Evolutionary conservation across 345 rosid genomes (phyloP), one percentile per base, ranked within the genome.

Genomic region (Kandelia obovata): DNA sequence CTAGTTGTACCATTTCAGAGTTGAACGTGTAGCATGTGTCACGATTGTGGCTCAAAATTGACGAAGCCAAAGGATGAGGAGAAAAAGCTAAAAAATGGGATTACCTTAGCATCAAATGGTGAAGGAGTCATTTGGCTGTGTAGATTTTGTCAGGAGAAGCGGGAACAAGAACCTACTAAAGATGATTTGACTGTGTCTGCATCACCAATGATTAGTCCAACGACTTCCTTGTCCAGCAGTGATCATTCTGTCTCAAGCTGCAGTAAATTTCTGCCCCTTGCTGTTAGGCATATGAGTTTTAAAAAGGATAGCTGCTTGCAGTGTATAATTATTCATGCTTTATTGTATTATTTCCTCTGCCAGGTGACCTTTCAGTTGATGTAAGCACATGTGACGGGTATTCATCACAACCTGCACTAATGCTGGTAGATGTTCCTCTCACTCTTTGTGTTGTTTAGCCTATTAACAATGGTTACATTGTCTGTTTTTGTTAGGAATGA

Each of bases 341-440:
- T 55, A 11, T 35, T 61, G 68, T 20, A 34, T 66, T 15, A 53
- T 75, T 27, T 75, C 51, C 39, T 65, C 21, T 49, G 52, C 62
- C 78, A 90, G 99, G 98, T 63, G 98, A 90, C 66, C 68, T 80
- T 77, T 88, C 92, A 4, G 94, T 87, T 71, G 96, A 90, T 75
- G 82, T 74, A 52, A 87, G 79, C 73, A 66, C 88, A 20, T 64
- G 71, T 75, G 77, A 80, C 62, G 64, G 86, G 98, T 89, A 78
- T 71, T 85, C 47, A 25, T 20, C 9, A 32, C 31, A 46, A 53
- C 61, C 61, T 53, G 52, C 64, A 67, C 1, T 51, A 17, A 13
- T 67, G 53, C 61, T 62, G 21, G 6, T 65, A 39, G 62, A 65
- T 62, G 20, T 31, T 32, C 37, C 55, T 66, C 4, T 37, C 72